Evolutionary conservation across 2,329 filamentous ascomycete species (phyloP), one percentile per base, ranked within the genome.

Genomic region (Penicillium sp.): DNA sequence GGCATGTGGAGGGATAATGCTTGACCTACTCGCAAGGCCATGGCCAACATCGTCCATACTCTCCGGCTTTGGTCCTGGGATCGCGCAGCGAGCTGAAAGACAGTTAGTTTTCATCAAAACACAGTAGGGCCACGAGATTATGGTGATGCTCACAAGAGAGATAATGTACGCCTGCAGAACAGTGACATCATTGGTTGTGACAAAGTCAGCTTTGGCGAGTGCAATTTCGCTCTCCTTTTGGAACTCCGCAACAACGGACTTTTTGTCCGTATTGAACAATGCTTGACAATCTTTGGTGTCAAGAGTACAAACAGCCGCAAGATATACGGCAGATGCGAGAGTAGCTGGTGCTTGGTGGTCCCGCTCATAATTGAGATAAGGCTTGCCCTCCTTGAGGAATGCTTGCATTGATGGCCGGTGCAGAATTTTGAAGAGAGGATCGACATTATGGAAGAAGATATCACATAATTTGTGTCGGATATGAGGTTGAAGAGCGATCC

Each of bases 41-140:
- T 64, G 46, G 62, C 62, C 14, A 69, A 44, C 67, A 72, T 68
- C 4, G 69, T 72, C 69, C 69, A 72, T 6, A 67, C 63, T n/a
- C 67, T 61, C 36, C 68, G 63, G 34, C 62, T 69, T 55, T 68
- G 66, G 48, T 71, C 67, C 51, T 68, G 67, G 4, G 58, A 64
- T 16, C 68, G 64, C 13, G 65, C 58, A 8, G 62, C 62, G n/a
- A 66, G 54, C 64, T 66, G 46, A 7, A 18, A 9, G 36, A 4
- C 2, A 3, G 13, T 62, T 24, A 54, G 53, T 7, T 34, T 45
- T 44, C 13, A 5, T 24, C 3, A 11, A 4, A 21, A 4, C 3
- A 42, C 18, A 11, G n/a, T 11, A 2, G 1, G 9, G 5, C 39
- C n/a, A 24, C 14, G 24, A 3, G 14, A 34, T 5, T 5, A 27